Conservation (phyloP, 2,329 filamentous ascomycete genomes). For the Chaetomiaceae sp. region DNA sequence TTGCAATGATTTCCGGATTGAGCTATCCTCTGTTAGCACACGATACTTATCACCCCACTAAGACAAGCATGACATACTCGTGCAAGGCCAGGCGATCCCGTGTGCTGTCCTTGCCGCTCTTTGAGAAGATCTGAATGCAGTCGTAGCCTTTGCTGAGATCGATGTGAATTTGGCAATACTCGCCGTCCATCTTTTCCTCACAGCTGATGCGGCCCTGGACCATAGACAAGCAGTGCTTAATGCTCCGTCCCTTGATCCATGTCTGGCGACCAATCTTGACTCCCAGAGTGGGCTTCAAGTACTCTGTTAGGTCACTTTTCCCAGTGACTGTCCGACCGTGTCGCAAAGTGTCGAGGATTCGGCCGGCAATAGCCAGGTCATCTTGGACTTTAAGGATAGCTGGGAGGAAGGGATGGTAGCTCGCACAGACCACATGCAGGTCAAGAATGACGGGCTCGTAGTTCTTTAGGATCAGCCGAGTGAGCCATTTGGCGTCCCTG, state of each 20-base stretch:
- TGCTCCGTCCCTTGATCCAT: conserved; percentile 64
- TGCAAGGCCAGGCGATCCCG: conserved; percentile 61
- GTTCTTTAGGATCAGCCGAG: conserved; percentile 72
- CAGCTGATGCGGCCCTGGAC: conserved; percentile 60
- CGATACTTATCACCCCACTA: background rate
- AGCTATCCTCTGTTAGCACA: conserved; percentile 33
- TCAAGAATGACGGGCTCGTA: conserved; percentile 66
- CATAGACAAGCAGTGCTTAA: conserved; percentile 70
- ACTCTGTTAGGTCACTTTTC: conserved; percentile 26
- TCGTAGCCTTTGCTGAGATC: conserved; percentile 53
- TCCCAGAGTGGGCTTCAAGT: conserved; percentile 52
- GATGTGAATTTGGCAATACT: conserved; percentile 86
- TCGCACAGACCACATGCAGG: conserved; percentile 47
- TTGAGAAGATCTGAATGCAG: conserved; percentile 79
- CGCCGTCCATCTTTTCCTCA: conserved; percentile 80
- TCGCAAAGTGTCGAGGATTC: conserved; percentile 43
- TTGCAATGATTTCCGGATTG: conserved; percentile 60
- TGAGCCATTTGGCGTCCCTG: conserved; percentile 81
- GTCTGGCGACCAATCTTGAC: conserved; percentile 61
- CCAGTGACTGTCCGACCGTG: conserved; percentile 28
- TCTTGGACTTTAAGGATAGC: conserved; percentile 66
- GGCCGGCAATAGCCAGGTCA: conserved; percentile 58
- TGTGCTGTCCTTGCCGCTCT: conserved; percentile 87
- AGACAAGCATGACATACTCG: conserved; percentile 34
- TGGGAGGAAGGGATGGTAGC: conserved; percentile 67